Evolutionary conservation across 2,329 filamentous ascomycete species (phyloP), one percentile per base, ranked within the genome.

Genomic region (Cladophialophora immunda): DNA sequence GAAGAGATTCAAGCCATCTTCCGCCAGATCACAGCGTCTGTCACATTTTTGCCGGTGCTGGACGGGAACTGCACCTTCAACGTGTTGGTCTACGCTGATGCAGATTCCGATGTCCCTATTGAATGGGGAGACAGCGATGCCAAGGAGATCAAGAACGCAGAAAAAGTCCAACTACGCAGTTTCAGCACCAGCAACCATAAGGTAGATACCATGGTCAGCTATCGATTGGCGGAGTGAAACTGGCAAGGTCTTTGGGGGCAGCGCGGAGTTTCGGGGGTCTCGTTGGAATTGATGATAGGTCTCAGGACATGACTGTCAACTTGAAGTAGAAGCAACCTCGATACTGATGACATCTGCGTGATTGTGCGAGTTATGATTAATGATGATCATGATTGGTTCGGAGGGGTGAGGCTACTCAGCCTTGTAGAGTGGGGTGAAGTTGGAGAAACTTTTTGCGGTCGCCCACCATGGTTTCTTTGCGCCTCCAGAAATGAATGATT

Each of bases 71-170:
- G 94, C 84, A 98, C 95, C 11, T 99, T 99, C 85, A 99, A 99
- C 76, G 94, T 99, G 56, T 86, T 99, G 47, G 95, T 99, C 3
- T 99, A 99, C 77, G 95, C 95, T 60, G 94, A 99, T 77, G 94
- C 94, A 19, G 94, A 98, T 80, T 95, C 92, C 66, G 94, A 98
- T 56, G 95, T 99, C 15, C 95, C 95, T 3, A 90, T 99, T 66
- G 95, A 99, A 79, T 99, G 95, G 95, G 95, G 95, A 55, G 95
- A 99, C 81, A 97, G 93, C 73, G 95, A 98, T 79, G 94, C 94
- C 62, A 97, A 97, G 82, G 95, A 99, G 83, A 97, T 99, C 72
- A 85, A 90, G 77, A 92, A 95, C 74, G 94, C 92, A 50, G 95
- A 99, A 83, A 93, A 95, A 77, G 95, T 99, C 32, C 94, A 97